Evolutionary conservation across 2,329 filamentous ascomycete genomes (phyloP).

Genomic region (Ophiostoma angusticollis): DNA sequence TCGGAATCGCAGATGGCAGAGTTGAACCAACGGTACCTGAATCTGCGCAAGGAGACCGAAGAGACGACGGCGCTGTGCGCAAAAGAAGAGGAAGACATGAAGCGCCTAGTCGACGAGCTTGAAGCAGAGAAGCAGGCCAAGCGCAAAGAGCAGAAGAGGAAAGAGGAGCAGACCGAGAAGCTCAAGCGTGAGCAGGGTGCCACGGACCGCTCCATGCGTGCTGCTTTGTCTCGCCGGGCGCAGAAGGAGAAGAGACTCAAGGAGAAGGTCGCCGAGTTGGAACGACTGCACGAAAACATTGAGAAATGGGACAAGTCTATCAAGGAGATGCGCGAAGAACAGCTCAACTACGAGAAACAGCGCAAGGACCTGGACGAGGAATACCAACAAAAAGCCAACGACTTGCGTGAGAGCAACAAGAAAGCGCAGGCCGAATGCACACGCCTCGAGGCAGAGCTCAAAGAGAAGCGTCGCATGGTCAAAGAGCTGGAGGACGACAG

Average conservation of each 20-base stretch:
- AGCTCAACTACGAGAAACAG: slow-evolving; percentile 40
- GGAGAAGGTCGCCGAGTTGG: slow-evolving; percentile 55
- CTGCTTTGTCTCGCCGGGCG: slow-evolving; percentile 62
- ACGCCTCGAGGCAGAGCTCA: slow-evolving; percentile 58
- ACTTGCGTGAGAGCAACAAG: slow-evolving; percentile 41
- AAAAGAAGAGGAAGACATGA: slow-evolving; percentile 60
- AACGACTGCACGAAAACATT: slow-evolving; percentile 58
- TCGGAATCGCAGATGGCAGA: slow-evolving; percentile 58
- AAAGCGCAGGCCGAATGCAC: slow-evolving; percentile 52
- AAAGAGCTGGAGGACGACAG: slow-evolving; percentile 61
- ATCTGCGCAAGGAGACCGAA: slow-evolving; percentile 70
- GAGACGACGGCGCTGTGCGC: slow-evolving; percentile 57
- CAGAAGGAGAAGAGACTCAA: slow-evolving; percentile 63
- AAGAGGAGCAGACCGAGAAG: slow-evolving; percentile 79
- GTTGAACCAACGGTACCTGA: slow-evolving; percentile 70
- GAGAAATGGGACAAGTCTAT: slow-evolving; percentile 54
- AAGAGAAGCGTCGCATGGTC: slow-evolving; percentile 56
- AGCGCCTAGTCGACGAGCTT: slow-evolving; percentile 51
- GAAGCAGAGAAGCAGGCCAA: slow-evolving; percentile 69
- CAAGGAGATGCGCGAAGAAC: slow-evolving; percentile 44
- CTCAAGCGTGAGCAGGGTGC: slow-evolving; percentile 68
- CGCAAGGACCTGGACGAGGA: slow-evolving; percentile 37
- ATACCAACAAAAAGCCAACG: slow-evolving; percentile 37
- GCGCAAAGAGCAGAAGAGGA: slow-evolving; percentile 67
- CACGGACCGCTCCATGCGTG: slow-evolving; percentile 69